These are phyloP conservation scores for Melampsora americana DNA, from an alignment of 1,284 basidiomycete genomes.

Conservation along the genomic window DNA sequence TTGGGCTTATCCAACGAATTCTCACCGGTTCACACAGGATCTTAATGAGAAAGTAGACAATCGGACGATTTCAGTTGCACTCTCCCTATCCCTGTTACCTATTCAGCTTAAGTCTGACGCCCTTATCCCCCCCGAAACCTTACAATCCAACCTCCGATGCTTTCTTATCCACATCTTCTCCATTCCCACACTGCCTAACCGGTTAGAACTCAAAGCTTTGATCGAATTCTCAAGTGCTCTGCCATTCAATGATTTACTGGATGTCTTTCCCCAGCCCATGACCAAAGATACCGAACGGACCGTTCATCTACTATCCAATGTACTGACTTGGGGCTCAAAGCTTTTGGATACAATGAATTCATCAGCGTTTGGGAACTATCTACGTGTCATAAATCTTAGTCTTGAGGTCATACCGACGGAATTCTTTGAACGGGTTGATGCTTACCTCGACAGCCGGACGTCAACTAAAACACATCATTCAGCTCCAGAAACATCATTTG, in stretches of 20 bases:
- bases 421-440: slow-evolving; percentile 24
- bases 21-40: slow-evolving; percentile 10
- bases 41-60: neutral
- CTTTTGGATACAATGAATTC: slow-evolving; percentile 11
- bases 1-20: neutral
- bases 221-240: slow-evolving; percentile 27
- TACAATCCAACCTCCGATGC: neutral
- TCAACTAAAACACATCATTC: neutral
- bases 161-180: slow-evolving; percentile 35
- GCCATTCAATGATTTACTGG: slow-evolving; percentile 24
- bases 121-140: neutral
- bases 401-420: slow-evolving; percentile 12
- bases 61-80: neutral
- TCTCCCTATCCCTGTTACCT: slow-evolving; percentile 26
- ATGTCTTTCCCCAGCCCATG: neutral
- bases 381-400: slow-evolving; percentile 21
- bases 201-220: slow-evolving; percentile 24
- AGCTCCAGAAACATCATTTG: neutral
- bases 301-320: slow-evolving; percentile 35
- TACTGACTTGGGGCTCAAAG: slow-evolving; percentile 39
- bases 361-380: slow-evolving; percentile 17
- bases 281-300: neutral
- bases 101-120: slow-evolving; percentile 9
- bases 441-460: slow-evolving; percentile 7
- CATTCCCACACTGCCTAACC: slow-evolving; percentile 30